A percentile compares a stretch with the other conserved stretches of the same genome.
These are phyloP conservation scores for Chrysanthemum makinoi DNA, from an alignment of 129 eudicot species.

Conservation along the genomic window DNA sequence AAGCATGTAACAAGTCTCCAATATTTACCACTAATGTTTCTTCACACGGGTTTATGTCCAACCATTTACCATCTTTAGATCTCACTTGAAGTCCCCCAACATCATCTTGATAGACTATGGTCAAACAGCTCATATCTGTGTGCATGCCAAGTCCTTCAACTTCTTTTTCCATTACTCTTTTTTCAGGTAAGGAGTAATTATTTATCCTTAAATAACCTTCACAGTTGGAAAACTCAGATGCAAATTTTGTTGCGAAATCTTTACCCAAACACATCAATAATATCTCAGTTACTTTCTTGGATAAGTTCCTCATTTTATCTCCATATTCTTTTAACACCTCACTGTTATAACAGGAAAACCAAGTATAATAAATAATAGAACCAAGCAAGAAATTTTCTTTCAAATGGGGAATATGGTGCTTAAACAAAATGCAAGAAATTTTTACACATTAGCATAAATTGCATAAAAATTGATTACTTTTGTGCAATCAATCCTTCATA, in stretches of 20 bases:
- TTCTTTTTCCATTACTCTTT: conserved; percentile 34
- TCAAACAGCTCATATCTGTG: conserved; percentile 91
- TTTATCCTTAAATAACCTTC: conserved; percentile 84
- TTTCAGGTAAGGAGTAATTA: conserved; percentile 64
- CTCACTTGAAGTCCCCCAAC: conserved; percentile 86
- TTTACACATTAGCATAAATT: background rate
- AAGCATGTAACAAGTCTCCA: conserved; percentile 89
- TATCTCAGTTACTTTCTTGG: conserved; percentile 53
- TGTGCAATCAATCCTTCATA: too few species aligned
- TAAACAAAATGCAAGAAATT: background rate
- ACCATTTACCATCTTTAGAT: conserved; percentile 67
- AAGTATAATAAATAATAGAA: background rate
- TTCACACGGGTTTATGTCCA: conserved; percentile 67
- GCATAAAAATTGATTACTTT: too few species aligned
- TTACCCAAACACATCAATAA: conserved; percentile 64
- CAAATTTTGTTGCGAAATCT: conserved; percentile 39
- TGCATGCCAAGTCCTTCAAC: conserved; percentile 93
- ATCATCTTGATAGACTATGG: conserved; percentile 82
- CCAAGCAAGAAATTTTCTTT: background rate
- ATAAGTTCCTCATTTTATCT: conserved; percentile 56
- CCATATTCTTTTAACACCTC: conserved; percentile 73
- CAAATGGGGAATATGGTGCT: background rate
- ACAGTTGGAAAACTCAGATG: conserved; percentile 62
- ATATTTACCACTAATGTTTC: conserved; percentile 74
- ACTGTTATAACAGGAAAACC: conserved; percentile 36